phyloP scores from a whole-genome alignment of 108 stramenopile species.

The Fragilaria radians region DNA sequence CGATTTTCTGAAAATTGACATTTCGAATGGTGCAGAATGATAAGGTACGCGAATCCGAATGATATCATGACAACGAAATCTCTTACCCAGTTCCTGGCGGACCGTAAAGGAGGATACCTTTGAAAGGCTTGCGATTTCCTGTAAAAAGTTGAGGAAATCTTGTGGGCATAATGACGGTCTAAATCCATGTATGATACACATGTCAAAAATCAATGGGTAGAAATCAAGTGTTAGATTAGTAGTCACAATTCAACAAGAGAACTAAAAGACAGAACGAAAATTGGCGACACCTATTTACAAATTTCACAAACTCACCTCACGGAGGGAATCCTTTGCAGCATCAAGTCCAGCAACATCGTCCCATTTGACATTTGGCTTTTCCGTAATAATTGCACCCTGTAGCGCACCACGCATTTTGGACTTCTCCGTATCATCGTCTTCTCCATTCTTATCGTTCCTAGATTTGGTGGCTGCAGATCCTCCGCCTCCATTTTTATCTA shows the following conservation, averaged over 20 bases:
- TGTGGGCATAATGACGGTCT: constrained; percentile 93
- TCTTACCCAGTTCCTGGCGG: constrained; percentile 69
- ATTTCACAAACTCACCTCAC: constrained; percentile 85
- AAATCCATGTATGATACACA: background rate
- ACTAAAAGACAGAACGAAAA: background rate
- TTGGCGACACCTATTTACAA: background rate
- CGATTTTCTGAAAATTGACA: constrained; percentile 65
- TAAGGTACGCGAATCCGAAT: background rate
- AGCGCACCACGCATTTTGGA: constrained; percentile 76
- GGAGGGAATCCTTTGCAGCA: constrained; percentile 92
- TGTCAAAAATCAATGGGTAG: constrained; percentile 1
- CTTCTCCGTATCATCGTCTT: constrained; percentile 76
- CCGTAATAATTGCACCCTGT: constrained; percentile 75
- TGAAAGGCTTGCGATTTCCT: constrained; percentile 89
- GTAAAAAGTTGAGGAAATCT: constrained; percentile 92
- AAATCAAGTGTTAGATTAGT: background rate
- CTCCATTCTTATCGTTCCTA: constrained; percentile 51
- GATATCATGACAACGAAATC: constrained; percentile 9
- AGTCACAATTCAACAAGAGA: background rate
- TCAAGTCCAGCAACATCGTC: constrained; percentile 97
- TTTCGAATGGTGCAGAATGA: background rate
- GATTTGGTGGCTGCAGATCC: constrained; percentile 35
- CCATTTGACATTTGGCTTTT: constrained; percentile 98
- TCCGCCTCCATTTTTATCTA: constrained; percentile 47
- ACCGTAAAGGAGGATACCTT: constrained; percentile 96